Percentiles rank a stretch among this genome's conserved stretches.
Evolutionary conservation across 352 stramenopile genomes (phyloP).

Genomic region (Pythium grandisporangium): DNA sequence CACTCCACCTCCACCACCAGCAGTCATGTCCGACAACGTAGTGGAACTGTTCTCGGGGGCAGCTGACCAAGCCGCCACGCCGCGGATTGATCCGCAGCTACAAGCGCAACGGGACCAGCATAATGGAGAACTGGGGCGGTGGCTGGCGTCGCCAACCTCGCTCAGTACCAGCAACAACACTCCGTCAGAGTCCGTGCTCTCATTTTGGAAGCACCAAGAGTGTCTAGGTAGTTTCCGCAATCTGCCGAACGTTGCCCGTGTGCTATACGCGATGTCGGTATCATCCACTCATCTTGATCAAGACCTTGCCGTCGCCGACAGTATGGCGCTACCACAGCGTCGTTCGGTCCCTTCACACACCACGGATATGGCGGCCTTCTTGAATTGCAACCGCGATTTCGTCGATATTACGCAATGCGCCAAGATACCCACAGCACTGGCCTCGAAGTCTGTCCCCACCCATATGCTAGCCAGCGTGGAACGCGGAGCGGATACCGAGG

Average conservation of each 20-base stretch:
- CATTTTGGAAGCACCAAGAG: constrained; percentile 2
- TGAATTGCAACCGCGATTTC: neutral
- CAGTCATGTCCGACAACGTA: too few relatives aligned
- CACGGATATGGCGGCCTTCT: constrained; percentile 3
- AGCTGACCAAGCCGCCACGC: too few relatives aligned
- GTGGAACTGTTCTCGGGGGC: too few relatives aligned
- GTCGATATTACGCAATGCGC: constrained; percentile 1
- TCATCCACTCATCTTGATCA: constrained; percentile 8
- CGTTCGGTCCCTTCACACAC: neutral
- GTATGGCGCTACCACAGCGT: neutral
- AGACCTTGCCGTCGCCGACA: constrained; percentile 1
- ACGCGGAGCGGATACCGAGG: too few relatives aligned
- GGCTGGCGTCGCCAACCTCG: neutral
- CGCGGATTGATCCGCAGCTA: too few relatives aligned
- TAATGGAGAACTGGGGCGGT: constrained; percentile 4
- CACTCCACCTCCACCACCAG: too few relatives aligned
- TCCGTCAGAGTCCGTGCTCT: neutral
- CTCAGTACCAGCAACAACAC: neutral
- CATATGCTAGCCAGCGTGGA: too few relatives aligned
- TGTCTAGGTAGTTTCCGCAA: neutral
- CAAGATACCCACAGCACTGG: too few relatives aligned
- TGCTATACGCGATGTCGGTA: constrained; percentile 1
- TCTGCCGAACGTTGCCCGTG: constrained; percentile 1
- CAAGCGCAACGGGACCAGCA: too few relatives aligned
- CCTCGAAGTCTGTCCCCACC: too few relatives aligned